Evolutionary conservation across 495 filamentous ascomycete species (phyloP).

Genomic region (Choiromyces venosus): DNA sequence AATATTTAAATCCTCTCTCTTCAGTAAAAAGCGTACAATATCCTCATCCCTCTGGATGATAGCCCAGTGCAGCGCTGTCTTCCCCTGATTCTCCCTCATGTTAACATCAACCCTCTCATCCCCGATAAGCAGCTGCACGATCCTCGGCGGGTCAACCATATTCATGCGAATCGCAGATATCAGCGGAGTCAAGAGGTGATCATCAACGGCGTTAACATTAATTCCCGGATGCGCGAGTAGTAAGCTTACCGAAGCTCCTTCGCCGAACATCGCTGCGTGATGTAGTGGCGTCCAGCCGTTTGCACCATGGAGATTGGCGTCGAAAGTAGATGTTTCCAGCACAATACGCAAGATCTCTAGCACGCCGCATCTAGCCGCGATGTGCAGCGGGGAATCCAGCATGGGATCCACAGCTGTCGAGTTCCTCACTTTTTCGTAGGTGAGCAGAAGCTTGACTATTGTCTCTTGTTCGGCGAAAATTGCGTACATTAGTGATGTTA

Average conservation of each 20-base stretch:
- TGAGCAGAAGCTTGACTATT: neutral
- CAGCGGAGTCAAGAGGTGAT: neutral
- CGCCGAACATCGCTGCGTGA: neutral
- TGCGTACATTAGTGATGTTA: neutral
- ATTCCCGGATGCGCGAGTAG: neutral
- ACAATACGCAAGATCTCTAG: neutral
- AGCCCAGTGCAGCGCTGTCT: neutral
- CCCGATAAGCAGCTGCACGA: neutral
- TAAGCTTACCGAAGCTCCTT: neutral
- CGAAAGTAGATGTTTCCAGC: neutral
- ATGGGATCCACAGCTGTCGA: neutral
- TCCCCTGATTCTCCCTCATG: neutral
- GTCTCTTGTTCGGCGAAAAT: neutral
- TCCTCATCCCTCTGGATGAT: neutral
- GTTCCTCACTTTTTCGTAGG: neutral
- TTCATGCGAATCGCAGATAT: neutral
- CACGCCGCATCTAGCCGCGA: neutral
- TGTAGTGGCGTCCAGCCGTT: neutral
- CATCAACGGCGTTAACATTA: neutral
- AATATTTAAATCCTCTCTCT: neutral
- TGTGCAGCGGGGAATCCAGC: neutral
- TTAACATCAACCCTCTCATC: neutral
- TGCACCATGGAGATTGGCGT: neutral
- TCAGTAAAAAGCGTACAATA: neutral
- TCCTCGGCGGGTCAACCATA: neutral